phyloP scores from a whole-genome alignment of 352 stramenopile species.

The Phytophthora syringae region DNA sequence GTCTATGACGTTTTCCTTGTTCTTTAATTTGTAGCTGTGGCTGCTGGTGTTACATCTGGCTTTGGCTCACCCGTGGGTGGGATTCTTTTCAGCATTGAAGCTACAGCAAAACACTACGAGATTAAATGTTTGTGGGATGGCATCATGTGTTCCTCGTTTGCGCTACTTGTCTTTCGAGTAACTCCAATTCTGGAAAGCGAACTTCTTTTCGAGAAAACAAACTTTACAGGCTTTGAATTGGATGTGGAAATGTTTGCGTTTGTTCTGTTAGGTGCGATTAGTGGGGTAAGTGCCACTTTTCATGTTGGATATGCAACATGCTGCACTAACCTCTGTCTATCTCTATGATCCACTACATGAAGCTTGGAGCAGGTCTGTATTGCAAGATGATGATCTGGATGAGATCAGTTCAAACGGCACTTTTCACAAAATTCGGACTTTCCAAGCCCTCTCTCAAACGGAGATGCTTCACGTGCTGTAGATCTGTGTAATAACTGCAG shows the following conservation, averaged over 20 bases:
- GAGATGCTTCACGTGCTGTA: conserved; percentile 60
- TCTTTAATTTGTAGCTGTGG: conserved; percentile 60
- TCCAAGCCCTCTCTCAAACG: conserved; percentile 57
- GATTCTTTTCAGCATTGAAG: conserved; percentile 86
- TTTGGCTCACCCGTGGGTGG: conserved; percentile 82
- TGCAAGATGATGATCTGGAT: conserved; percentile 63
- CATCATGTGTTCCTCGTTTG: conserved; percentile 83
- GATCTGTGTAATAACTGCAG: conserved; percentile 63
- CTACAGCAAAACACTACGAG: conserved; percentile 83
- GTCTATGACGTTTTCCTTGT: too few species aligned
- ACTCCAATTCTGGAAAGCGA: conserved; percentile 78
- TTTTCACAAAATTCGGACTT: conserved; percentile 63
- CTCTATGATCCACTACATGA: neutral
- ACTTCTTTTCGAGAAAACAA: conserved; percentile 82
- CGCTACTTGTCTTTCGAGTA: conserved; percentile 78
- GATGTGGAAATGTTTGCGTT: conserved; percentile 85
- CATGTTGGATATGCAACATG: neutral
- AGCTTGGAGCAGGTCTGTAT: conserved; percentile 75
- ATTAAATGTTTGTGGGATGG: conserved; percentile 89
- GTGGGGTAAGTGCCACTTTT: conserved; percentile 47
- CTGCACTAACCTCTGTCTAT: too few species aligned
- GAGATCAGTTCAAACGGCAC: conserved; percentile 51
- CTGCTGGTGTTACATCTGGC: conserved; percentile 77
- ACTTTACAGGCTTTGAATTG: conserved; percentile 82
- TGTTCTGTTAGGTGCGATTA: conserved; percentile 68